These are phyloP conservation scores for Tuctoria greenei DNA, from an alignment of 176 grass and related monocot genomes.

Conservation along the genomic window DNA sequence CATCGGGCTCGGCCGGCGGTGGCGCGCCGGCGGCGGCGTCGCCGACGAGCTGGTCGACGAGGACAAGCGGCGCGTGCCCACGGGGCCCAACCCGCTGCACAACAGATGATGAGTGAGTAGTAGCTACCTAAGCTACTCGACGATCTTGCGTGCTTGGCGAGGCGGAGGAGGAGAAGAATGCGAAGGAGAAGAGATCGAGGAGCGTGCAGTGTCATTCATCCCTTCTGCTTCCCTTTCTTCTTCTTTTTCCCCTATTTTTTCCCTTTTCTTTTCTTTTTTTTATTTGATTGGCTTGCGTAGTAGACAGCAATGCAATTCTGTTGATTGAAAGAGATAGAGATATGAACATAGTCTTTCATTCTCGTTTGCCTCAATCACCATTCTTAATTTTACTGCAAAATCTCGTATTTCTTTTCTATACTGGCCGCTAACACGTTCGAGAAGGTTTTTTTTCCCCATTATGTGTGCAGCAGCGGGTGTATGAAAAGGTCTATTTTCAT, in stretches of 20 bases:
- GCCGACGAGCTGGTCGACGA: slow-evolving; percentile 36
- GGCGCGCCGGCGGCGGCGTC: slow-evolving; percentile 27
- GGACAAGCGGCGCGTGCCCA: slow-evolving; percentile 72
- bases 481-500: not conserved
- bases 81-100: slow-evolving; percentile 75
- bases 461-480: not conserved
- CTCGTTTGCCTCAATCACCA: slow-evolving; percentile 8
- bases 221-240: slow-evolving; percentile 72
- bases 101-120: slow-evolving; percentile 56
- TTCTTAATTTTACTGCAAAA: no score
- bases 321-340: slow-evolving; percentile 58
- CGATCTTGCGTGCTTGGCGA: no score
- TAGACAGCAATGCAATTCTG: slow-evolving; percentile 45
- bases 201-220: slow-evolving; percentile 31
- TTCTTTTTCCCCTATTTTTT: not conserved
- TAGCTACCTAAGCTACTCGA: not conserved
- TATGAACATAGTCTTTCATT: slow-evolving; percentile 45
- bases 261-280: not conserved
- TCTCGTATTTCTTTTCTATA: not conserved
- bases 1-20: slow-evolving; percentile 43
- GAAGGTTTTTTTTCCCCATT: not conserved
- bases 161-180: slow-evolving; percentile 43
- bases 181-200: slow-evolving; percentile 59
- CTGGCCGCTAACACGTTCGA: not conserved
- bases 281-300: slow-evolving; percentile 46